Conservation (phyloP, 2,329 filamentous ascomycete genomes). For the Aspergillus clavatus region DNA sequence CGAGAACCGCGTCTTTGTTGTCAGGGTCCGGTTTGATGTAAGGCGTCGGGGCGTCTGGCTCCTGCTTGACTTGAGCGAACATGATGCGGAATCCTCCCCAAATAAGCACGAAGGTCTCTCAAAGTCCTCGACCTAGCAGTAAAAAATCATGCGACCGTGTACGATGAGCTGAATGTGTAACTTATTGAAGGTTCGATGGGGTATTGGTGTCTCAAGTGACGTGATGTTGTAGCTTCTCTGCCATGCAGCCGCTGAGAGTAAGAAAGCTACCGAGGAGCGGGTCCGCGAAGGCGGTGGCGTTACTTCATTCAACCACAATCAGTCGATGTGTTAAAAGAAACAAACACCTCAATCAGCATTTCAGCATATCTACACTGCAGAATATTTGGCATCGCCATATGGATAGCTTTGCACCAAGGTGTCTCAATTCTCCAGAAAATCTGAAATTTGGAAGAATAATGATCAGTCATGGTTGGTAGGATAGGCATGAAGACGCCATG, state of each 20-base stretch:
- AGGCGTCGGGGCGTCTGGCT: conserved; percentile 33
- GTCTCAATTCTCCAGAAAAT: too few relatives aligned
- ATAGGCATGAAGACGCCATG: too few relatives aligned
- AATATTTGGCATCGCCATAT: too few relatives aligned
- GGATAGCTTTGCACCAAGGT: too few relatives aligned
- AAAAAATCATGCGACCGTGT: neutral
- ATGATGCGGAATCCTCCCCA: conserved; percentile 15
- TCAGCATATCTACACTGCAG: too few relatives aligned
- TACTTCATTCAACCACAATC: neutral
- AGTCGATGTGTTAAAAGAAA: neutral
- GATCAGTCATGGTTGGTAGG: too few relatives aligned
- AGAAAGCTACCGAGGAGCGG: conserved; percentile 7
- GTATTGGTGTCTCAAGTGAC: conserved; percentile 6
- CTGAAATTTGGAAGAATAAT: too few relatives aligned
- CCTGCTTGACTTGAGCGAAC: conserved; percentile 38
- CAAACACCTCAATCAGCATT: neutral
- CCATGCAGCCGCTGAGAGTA: neutral
- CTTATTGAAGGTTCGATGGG: neutral
- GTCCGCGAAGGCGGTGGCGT: conserved; percentile 17
- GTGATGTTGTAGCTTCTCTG: neutral
- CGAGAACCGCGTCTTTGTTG: conserved; percentile 32
- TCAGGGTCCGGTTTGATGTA: conserved; percentile 42
- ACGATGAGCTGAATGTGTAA: neutral
- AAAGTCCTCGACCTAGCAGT: neutral
- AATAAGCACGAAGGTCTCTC: neutral